Conservation (phyloP, 768 basidiomycete genomes). For the Pisolithus sp. region DNA sequence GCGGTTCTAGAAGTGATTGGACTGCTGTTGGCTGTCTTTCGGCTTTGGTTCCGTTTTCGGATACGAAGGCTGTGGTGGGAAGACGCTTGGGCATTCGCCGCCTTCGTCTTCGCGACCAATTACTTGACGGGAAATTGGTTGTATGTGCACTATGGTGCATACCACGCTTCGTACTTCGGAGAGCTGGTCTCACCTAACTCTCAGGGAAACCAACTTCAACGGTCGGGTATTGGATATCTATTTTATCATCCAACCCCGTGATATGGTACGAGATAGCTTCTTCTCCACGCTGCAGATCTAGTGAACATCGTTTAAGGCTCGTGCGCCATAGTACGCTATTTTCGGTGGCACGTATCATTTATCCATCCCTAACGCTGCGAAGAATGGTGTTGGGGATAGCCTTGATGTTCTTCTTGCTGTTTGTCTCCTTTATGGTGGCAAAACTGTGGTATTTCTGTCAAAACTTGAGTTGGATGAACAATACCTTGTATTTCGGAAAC, state of each 20-base stretch:
- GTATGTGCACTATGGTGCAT: not conserved
- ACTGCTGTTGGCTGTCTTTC: slow-evolving; percentile 10
- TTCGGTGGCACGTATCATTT: slow-evolving; percentile 8
- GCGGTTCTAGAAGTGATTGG: not conserved
- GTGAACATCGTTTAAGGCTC: slow-evolving; percentile 1
- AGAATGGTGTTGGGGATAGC: slow-evolving; percentile 3
- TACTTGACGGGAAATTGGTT: slow-evolving; percentile 7
- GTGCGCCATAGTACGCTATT: slow-evolving; percentile 11
- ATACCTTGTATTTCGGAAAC: not conserved
- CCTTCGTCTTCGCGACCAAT: slow-evolving; percentile 9
- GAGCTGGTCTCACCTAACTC: not conserved
- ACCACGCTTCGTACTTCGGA: not conserved
- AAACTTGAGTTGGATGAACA: not conserved
- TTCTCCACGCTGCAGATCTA: not conserved
- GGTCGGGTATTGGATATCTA: not conserved
- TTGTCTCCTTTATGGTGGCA: slow-evolving; percentile 3
- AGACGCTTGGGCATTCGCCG: slow-evolving; percentile 14
- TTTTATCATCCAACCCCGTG: not conserved
- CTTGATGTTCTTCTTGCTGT: slow-evolving; percentile 9
- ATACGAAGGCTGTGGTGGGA: slow-evolving; percentile 18
- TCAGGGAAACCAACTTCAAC: not conserved
- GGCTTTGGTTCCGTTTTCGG: slow-evolving; percentile 15
- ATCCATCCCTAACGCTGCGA: slow-evolving; percentile 5
- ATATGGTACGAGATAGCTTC: not conserved
- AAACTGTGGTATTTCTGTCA: slow-evolving; percentile 2